Percentiles rank a stretch among this genome's conserved stretches.
Evolutionary conservation across 2,329 filamentous ascomycete genomes (phyloP).

Genomic region (Phialocephala sp.): DNA sequence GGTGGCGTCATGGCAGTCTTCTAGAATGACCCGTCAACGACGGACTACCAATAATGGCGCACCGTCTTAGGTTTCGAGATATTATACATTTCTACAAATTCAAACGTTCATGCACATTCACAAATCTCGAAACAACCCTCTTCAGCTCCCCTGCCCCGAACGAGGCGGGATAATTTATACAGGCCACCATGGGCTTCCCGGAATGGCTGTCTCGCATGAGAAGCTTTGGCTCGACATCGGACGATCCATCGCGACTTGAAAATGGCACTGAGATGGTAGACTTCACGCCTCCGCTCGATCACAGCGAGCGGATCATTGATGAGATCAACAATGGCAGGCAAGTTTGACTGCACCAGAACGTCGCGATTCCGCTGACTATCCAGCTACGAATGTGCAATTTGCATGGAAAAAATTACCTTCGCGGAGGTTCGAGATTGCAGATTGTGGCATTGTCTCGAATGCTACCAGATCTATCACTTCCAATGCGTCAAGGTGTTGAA

Average conservation of each 20-base stretch:
- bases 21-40: neutral
- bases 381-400: constrained; percentile 24
- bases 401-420: constrained; percentile 13
- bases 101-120: neutral
- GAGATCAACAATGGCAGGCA: constrained; percentile 26
- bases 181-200: neutral
- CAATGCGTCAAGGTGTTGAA: constrained; percentile 19
- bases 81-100: neutral
- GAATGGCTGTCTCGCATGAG: neutral
- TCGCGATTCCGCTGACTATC: neutral
- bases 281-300: neutral
- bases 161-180: neutral
- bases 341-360: neutral
- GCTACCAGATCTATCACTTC: constrained; percentile 27
- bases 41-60: neutral
- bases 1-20: too few relatives aligned
- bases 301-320: constrained; percentile 17
- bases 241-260: neutral
- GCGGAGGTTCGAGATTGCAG: neutral
- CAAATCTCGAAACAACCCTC: neutral
- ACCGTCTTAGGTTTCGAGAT: neutral
- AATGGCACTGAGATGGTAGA: constrained; percentile 3
- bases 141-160: too few relatives aligned
- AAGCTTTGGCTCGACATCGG: neutral
- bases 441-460: constrained; percentile 31